These are phyloP conservation scores for Fusarium graminum DNA, from an alignment of 2,329 filamentous ascomycete species.

Conservation along the genomic window DNA sequence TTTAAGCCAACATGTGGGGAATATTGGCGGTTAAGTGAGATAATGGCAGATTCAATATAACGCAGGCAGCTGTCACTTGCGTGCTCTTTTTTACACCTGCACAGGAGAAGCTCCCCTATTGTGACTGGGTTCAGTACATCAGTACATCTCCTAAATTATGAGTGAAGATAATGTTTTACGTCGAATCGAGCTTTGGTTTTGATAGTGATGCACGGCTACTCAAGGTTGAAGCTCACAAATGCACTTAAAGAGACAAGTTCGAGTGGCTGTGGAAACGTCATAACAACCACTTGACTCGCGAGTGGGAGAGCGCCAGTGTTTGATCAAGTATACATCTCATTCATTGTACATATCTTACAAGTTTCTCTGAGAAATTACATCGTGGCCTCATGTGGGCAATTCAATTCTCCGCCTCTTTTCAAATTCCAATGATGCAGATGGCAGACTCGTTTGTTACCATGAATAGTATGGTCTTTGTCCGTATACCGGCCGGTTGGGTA, in stretches of 20 bases:
- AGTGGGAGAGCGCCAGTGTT: slow-evolving; percentile 8
- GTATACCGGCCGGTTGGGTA: slow-evolving; percentile 87
- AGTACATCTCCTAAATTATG: slow-evolving; percentile 4
- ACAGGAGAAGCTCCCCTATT: slow-evolving; percentile 5
- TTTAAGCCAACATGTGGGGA: slow-evolving; percentile 45
- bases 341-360: slow-evolving; percentile 57
- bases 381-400: slow-evolving; percentile 13
- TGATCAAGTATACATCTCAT: slow-evolving; percentile 47
- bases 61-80: slow-evolving; percentile 13
- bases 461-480: slow-evolving; percentile 90
- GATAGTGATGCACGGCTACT: slow-evolving; percentile 18
- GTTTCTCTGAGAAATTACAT: slow-evolving; percentile 45
- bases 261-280: neutral
- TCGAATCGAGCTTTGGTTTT: slow-evolving; percentile 10
- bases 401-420: slow-evolving; percentile 17
- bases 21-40: slow-evolving; percentile 19
- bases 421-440: slow-evolving; percentile 8
- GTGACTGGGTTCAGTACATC: neutral
- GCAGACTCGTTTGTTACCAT: slow-evolving; percentile 71
- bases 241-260: slow-evolving; percentile 3
- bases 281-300: neutral
- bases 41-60: slow-evolving; percentile 26
- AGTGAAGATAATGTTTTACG: slow-evolving; percentile 3
- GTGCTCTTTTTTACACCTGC: slow-evolving; percentile 4
- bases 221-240: slow-evolving; percentile 18